A percentile compares a stretch with the other conserved stretches of the same genome.
Conservation (phyloP, 1,284 basidiomycete genomes). For the Malassezia sp. region DNA sequence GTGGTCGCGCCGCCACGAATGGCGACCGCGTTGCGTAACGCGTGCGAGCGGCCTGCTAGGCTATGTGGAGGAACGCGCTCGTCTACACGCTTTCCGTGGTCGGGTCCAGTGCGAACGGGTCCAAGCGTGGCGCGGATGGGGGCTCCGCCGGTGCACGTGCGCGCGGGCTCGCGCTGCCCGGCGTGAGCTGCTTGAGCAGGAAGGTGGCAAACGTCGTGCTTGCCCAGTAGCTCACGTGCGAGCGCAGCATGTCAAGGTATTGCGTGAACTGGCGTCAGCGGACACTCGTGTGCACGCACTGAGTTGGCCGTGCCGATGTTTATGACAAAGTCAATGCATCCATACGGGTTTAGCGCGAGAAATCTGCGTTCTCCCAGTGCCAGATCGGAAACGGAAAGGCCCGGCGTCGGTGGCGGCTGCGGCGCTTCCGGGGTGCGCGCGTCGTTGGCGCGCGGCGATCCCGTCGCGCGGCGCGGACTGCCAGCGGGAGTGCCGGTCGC, state of each 20-base stretch:
- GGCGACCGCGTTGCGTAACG: no score
- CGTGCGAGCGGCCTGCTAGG: no score
- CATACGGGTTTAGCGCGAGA: constrained; percentile 38
- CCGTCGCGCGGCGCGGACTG: neutral
- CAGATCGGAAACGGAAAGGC: constrained; percentile 13
- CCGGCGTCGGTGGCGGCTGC: neutral
- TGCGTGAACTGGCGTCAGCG: constrained; percentile 9
- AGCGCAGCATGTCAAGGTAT: constrained; percentile 32
- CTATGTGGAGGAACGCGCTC: neutral
- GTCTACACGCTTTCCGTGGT: constrained; percentile 13
- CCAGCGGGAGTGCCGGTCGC: neutral
- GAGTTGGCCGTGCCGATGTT: constrained; percentile 2
- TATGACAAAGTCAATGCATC: constrained; percentile 34
- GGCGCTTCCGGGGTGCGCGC: neutral
- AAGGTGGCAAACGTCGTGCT: constrained; percentile 33
- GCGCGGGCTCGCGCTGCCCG: no score
- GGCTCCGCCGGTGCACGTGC: no score
- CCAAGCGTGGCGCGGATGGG: no score
- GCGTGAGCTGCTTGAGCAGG: constrained; percentile 32
- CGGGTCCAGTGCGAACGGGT: constrained; percentile 7
- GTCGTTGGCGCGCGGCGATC: no score
- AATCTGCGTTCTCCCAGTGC: constrained; percentile 23
- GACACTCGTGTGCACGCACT: constrained; percentile 10
- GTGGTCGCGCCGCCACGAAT: no score
- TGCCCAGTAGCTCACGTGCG: constrained; percentile 40